Evolutionary conservation across 306 rosid species (phyloP), one percentile per base, ranked within the genome.

Genomic region (Leucaena leucocephala): DNA sequence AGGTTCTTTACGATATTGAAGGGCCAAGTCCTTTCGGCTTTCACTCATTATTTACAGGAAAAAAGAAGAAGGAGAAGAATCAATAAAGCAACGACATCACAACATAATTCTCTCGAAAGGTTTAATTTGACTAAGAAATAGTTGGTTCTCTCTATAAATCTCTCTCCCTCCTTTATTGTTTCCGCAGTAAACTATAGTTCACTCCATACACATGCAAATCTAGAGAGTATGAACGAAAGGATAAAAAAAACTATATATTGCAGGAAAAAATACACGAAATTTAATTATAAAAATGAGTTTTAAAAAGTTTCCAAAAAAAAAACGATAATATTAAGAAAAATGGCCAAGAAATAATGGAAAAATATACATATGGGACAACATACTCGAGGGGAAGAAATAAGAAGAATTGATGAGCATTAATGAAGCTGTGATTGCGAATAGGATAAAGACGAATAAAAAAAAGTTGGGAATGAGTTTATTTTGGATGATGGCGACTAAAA

Each of bases 401-500:
- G 27, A 27, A 1, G 27, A 27, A 27, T 52, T 52, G 10, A 52
- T 52, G 10, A 52, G 22, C 9, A 52, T 6, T 21, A 19, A 7
- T 9, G 0, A 61, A 12, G 0, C 0, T 11, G 66, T 9, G 7
- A 4, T 4, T 27, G 67, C 11, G 36, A 33, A 33, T 9, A 22
- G 40, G 67, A 61, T 61, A 3, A 21, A 9, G n/a, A 11, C 62
- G 5, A 21, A 19, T 19, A 33, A 62, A 33, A 62, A 62, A 62
- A 11, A 19, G 66, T 11, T 27, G 38, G 38, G 11, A 39, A 27
- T 27, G 16, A 22, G 66, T 11, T 3, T 10, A 27, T 59, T 58
- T 67, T 79, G 55, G 83, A 72, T 72, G 82, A 85, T 76, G 50
- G 48, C 13, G 43, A 76, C 50, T 22, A 50, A 65, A 85, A 65